A percentile compares a stretch with the other conserved stretches of the same genome.
Evolutionary conservation across 108 stramenopile genomes (phyloP).

Genomic region (Cyclotella choctawhatcheeana): DNA sequence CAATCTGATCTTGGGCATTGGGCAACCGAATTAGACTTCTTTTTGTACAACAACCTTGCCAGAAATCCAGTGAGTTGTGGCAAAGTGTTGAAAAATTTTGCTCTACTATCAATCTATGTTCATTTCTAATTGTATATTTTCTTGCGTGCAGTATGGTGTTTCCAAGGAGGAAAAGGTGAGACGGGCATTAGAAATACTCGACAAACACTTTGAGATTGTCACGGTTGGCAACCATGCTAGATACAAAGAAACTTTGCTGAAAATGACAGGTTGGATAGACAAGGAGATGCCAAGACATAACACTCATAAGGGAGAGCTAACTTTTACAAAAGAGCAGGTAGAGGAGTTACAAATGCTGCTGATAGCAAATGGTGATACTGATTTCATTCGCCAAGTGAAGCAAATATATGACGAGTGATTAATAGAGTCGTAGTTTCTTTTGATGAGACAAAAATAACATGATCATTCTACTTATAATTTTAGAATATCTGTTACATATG

Average conservation of each 20-base stretch:
- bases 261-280: conserved; percentile 19
- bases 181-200: conserved; percentile 12
- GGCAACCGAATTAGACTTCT: conserved; percentile 30
- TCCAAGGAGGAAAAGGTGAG: conserved; percentile 17
- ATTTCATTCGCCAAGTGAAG: conserved; percentile 23
- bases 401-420: conserved; percentile 3
- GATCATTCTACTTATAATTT: no score
- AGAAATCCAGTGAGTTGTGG: conserved; percentile 26
- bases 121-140: no score
- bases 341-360: conserved; percentile 19
- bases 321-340: conserved; percentile 22
- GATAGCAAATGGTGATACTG: conserved; percentile 16
- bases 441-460: no score
- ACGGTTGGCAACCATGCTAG: conserved; percentile 19
- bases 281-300: conserved; percentile 11
- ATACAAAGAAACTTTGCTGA: conserved; percentile 7
- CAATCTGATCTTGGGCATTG: conserved; percentile 8
- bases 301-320: conserved; percentile 3
- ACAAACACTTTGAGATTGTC: conserved; percentile 20
- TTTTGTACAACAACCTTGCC: conserved; percentile 22
- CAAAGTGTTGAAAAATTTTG: no score
- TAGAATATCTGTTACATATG: no score
- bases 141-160: not conserved
- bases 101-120: no score
- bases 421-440: no score